These are phyloP conservation scores for Globisporangium nunn DNA, from an alignment of 352 stramenopile genomes.

Conservation along the genomic window DNA sequence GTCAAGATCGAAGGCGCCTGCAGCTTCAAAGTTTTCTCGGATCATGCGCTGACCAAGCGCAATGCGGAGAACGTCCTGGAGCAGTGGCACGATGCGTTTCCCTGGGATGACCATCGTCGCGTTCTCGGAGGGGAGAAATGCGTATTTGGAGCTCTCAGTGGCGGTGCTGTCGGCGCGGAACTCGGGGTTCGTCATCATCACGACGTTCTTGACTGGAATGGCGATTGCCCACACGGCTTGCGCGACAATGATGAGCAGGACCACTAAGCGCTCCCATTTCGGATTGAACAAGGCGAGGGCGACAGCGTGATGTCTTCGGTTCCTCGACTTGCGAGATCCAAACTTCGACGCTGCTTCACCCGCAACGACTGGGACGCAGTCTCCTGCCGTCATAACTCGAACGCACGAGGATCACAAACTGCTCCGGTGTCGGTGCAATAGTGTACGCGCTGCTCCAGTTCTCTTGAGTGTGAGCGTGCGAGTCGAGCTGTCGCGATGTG, in stretches of 20 bases:
- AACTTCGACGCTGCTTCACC: neutral
- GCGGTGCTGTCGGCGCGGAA: slow-evolving; percentile 17
- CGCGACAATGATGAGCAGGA: slow-evolving; percentile 13
- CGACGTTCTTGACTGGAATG: slow-evolving; percentile 35
- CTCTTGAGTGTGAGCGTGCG: no score
- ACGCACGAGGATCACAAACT: neutral
- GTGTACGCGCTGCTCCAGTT: no score
- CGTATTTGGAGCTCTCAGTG: slow-evolving; percentile 12
- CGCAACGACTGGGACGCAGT: neutral
- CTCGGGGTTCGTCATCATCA: slow-evolving; percentile 25
- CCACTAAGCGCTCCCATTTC: slow-evolving; percentile 8
- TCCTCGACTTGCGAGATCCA: neutral
- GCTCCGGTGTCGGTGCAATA: neutral
- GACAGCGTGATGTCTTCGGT: neutral
- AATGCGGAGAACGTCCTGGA: slow-evolving; percentile 15
- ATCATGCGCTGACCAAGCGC: slow-evolving; percentile 15
- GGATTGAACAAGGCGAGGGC: slow-evolving; percentile 1
- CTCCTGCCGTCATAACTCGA: neutral
- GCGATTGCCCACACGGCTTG: slow-evolving; percentile 28
- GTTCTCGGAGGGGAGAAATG: slow-evolving; percentile 3
- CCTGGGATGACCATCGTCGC: slow-evolving; percentile 8
- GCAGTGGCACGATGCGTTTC: slow-evolving; percentile 11
- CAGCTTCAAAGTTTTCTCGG: slow-evolving; percentile 19
- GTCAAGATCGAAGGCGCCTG: slow-evolving; percentile 22
- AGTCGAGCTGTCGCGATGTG: no score